These are phyloP conservation scores for Xylaria sp. DNA, from an alignment of 2,329 filamentous ascomycete genomes.

Conservation along the genomic window DNA sequence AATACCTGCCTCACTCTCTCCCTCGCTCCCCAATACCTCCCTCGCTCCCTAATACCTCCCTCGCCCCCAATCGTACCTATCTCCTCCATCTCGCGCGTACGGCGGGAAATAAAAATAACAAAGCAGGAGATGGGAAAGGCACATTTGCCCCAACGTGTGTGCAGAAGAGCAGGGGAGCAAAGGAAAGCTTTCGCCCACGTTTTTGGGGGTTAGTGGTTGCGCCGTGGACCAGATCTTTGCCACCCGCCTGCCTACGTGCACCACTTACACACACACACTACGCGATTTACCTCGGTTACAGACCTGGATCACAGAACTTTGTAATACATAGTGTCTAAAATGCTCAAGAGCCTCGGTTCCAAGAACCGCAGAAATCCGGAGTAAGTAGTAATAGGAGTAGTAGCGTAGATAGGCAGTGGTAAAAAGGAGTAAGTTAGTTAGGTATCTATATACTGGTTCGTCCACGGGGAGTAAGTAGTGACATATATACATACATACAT, in stretches of 20 bases:
- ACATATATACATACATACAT: background rate
- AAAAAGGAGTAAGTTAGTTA: background rate
- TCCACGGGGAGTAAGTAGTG: background rate
- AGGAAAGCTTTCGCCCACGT: background rate
- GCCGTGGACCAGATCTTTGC: background rate
- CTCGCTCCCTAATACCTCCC: too few species aligned
- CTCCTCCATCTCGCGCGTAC: background rate
- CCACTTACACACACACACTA: too few species aligned
- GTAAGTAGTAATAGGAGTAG: background rate
- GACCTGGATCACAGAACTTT: slow-evolving; percentile 18
- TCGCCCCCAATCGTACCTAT: too few species aligned
- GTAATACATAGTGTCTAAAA: slow-evolving; percentile 11
- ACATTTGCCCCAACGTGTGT: background rate
- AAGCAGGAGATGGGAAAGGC: background rate
- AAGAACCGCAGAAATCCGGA: too few species aligned
- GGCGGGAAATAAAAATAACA: too few species aligned
- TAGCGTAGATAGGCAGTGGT: background rate
- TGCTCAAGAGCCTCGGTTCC: too few species aligned
- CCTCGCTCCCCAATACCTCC: background rate
- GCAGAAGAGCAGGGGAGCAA: too few species aligned
- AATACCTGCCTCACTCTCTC: background rate
- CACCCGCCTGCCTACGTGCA: too few species aligned
- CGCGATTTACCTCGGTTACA: too few species aligned
- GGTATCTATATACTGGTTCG: too few species aligned
- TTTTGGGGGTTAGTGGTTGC: slow-evolving; percentile 14